Conservation (phyloP, 192 early-diverging fungal genomes). For the Pecoramyces ruminantium region DNA sequence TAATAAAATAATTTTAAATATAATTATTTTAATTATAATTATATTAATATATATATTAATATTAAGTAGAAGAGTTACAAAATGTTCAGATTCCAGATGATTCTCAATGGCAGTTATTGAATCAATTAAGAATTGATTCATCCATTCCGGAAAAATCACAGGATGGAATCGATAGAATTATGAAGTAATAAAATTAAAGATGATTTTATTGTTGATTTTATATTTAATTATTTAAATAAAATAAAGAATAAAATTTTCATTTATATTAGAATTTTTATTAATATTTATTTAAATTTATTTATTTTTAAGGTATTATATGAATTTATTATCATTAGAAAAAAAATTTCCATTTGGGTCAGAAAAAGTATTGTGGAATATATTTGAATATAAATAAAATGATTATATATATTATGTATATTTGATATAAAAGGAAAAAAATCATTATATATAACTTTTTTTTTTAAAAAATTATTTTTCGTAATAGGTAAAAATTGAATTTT, state of each 20-base stretch:
- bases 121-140: conserved; percentile 31
- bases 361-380: no score
- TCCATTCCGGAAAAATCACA: conserved; percentile 27
- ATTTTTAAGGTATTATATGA: conserved; percentile 27
- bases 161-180: conserved; percentile 23
- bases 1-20: no score
- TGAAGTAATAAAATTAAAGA: conserved; percentile 17
- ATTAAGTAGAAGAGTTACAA: neutral
- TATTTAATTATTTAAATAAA: conserved; percentile 7
- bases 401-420: no score
- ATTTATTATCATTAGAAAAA: conserved; percentile 22
- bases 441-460: neutral
- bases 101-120: conserved; percentile 27
- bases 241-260: no score
- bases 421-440: no score
- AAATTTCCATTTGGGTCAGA: conserved; percentile 29
- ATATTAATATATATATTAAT: no score
- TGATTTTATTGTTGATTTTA: neutral
- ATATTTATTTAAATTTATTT: no score
- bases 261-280: no score
- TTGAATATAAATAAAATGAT: no score
- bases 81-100: conserved; percentile 9
- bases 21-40: no score
- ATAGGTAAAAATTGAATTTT: conserved; percentile 22
- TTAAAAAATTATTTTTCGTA: neutral